Conservation (phyloP, 495 filamentous ascomycete species). For the Aspergillus panamensis region DNA sequence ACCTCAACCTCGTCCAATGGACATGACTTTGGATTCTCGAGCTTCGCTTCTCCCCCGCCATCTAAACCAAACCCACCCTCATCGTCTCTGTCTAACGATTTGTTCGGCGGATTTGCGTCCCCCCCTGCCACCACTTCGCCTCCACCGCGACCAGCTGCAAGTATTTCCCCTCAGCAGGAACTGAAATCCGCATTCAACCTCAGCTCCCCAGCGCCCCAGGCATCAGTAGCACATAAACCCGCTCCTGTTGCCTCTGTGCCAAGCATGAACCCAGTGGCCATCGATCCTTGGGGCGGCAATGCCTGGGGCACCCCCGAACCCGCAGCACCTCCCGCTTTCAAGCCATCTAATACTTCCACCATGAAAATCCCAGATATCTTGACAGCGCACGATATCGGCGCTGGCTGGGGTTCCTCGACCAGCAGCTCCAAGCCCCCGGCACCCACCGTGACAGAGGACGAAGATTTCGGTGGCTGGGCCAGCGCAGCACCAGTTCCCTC, state of each 20-base stretch:
- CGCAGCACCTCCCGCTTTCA: constrained; percentile 26
- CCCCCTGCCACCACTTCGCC: constrained; percentile 48
- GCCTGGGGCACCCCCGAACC: constrained; percentile 51
- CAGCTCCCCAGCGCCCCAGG: constrained; percentile 51
- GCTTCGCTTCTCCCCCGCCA: constrained; percentile 40
- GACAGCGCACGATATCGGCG: constrained; percentile 45
- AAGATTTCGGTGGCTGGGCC: constrained; percentile 93
- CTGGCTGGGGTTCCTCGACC: constrained; percentile 47
- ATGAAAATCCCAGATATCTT: constrained; percentile 49
- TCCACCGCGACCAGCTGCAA: constrained; percentile 34
- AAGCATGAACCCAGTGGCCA: constrained; percentile 32
- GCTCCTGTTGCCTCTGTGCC: constrained; percentile 33
- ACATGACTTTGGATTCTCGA: constrained; percentile 52
- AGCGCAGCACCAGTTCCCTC: constrained; percentile 57
- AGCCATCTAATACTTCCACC: constrained; percentile 32
- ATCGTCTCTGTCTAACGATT: constrained; percentile 53
- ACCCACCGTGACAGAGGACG: constrained; percentile 72
- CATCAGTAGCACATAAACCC: constrained; percentile 40
- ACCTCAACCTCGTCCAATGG: constrained; percentile 47
- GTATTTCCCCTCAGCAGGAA: constrained; percentile 38
- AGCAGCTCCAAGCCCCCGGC: constrained; percentile 38
- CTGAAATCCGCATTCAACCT: constrained; percentile 77
- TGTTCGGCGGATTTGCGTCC: constrained; percentile 81
- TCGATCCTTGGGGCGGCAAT: constrained; percentile 50
- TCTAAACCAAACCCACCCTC: constrained; percentile 44